A percentile compares a stretch with the other conserved stretches of the same genome.
phyloP scores from a whole-genome alignment of 139 green algal genomes.

The Diplosphaera chodatii region DNA sequence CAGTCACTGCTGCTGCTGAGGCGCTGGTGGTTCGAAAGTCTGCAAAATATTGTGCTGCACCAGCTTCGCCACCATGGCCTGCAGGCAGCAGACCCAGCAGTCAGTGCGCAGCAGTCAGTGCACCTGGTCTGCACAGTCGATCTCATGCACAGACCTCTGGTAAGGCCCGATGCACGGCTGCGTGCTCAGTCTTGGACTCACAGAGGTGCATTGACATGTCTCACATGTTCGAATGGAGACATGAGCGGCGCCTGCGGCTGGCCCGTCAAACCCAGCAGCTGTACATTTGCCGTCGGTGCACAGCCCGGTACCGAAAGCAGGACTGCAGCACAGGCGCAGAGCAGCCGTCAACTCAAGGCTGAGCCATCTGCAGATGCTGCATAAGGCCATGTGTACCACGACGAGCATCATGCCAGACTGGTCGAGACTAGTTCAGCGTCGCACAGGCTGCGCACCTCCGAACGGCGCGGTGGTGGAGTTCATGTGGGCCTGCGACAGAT shows the following conservation, averaged over 20 bases:
- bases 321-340: not conserved
- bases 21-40: not conserved
- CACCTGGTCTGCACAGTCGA: not conserved
- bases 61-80: not conserved
- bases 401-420: no score
- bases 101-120: no score
- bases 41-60: not conserved
- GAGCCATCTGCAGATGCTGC: no score
- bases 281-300: not conserved
- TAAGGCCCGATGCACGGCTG: no score
- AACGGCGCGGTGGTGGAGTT: not conserved
- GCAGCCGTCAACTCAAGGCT: not conserved
- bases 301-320: not conserved
- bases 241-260: not conserved
- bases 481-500: not conserved
- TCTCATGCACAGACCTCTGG: no score
- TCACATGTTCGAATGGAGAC: not conserved
- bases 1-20: no score
- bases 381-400: no score
- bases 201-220: no score
- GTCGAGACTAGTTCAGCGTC: no score
- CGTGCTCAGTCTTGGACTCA: not conserved
- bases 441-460: not conserved
- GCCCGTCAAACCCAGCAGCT: not conserved
- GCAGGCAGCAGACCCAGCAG: no score